Base-by-base conservation (phyloP, 768 basidiomycete genomes). In the Tricholoma hemisulphureum region DNA sequence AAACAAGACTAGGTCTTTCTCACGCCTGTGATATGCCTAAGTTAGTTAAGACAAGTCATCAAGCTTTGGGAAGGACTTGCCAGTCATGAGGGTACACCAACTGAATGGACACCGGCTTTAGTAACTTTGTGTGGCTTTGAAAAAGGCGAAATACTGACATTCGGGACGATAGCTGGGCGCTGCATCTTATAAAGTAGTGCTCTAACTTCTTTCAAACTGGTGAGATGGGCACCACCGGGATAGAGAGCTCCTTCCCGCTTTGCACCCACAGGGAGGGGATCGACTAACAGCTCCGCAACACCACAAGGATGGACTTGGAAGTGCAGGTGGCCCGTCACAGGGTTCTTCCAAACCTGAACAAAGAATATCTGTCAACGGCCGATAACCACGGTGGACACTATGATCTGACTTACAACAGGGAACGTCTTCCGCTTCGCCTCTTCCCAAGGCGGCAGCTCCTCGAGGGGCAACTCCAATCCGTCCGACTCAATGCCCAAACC, bases 241-340 rank as follows among this genome's bases (percentile, higher is more conserved):
- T 87, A 95, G 1, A 94, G 76, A 3, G 90, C 86, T 0, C 79
- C 85, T 39, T 85, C 80, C 9, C 81, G 78, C 24, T 73, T 73
- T 0, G 82, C 80, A 21, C 82, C 82, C 43, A 73, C 77, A 0
- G 91, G 90, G 0, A 95, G 80, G 14, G 93, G 84, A n/a, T 82
- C 83, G 61, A 97, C 75, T 55, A 87, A 60, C 28, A 95, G 79
- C 63, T 89, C 84, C 34, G 77, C 71, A 1, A 71, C 84, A 28
- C 85, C 93, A 63, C 88, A 91, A 4, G 91, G 93, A 69, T 96
- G 95, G 4, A 96, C 94, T 68, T 98, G 85, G 75, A 95, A 87
- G 69, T 95, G 91, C 20, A 98, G 80, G 2, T 77, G 76, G 23
- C 87, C 86, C 11, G 93, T 96, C 7, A 84, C 83, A 1, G 93